Base-by-base conservation (phyloP, 371 early-diverging fungal genomes). In the Nosema muscidifuracis region DNA sequence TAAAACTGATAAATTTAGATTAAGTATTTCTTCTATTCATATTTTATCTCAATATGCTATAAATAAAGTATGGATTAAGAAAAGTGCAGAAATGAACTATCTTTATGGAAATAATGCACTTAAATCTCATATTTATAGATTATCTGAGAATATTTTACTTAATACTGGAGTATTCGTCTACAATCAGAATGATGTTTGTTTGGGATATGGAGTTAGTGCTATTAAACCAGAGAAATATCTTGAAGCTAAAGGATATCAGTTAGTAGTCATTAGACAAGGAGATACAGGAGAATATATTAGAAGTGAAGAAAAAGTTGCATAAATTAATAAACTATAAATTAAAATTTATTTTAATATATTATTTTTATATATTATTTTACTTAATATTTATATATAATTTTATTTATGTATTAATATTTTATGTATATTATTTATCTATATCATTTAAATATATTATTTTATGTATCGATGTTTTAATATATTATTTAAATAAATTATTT, bases 31-130 rank as follows among this genome's bases (percentile, higher is more conserved):
- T 24, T 88, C 89, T 36, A 85, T 98, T 67, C 91, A 92, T 65
- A 85, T 89, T 73, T 86, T 98, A 51, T 89, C 91, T 30, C 92
- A 90, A 83, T 95, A 93, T 82, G 93, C 94, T 24, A 89, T 89
- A 86, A 87, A 90, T 85, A 92, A 92, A 84, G 89, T 97, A 47
- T 97, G 96, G 94, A 89, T 98, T 62, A 96, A 96, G 84, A 91
- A 91, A 42, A 92, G 89, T 80, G 96, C 96, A 69, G 99, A 97
- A 83, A 97, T 95, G 97, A 91, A 94, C 22, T 94, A 90, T 85
- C 79, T 98, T 75, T 98, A 98, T 81, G 97, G 97, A 34, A 98
- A 97, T 86, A 91, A 98, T 81, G 88, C 97, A 33, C 88, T 95
- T 67, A 96, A 94, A 84, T 93, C 94, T 22, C 99, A 97, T 82